Evolutionary conservation across 2,329 filamentous ascomycete species (phyloP), one percentile per base, ranked within the genome.

Genomic region (Mycosphaerella arachidis): DNA sequence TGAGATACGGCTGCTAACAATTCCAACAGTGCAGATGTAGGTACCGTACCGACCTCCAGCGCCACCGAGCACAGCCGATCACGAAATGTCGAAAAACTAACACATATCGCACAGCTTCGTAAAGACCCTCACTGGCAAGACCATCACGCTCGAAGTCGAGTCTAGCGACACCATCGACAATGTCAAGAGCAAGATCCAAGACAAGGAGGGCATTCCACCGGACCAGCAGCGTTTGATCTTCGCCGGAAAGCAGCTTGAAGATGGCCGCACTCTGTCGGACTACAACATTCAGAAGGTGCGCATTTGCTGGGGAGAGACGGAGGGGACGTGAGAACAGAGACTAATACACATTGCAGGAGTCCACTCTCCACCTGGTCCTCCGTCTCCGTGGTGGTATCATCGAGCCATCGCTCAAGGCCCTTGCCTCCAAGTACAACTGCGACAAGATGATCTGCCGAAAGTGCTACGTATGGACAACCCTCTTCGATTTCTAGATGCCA

Each of bases 381-480:
- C 92, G 93, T 84, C 92, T 97, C 74, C 92, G 93, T 86, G 93
- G 93, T 86, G 93, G 93, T 86, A 93, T 97, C 85, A 97, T 96
- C 76, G 93, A 97, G 87, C 94, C 94, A 74, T 97, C 92, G 75
- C 88, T 97, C 75, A 97, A 97, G 89, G 93, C 91, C 72, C 88
- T 97, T 69, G 93, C 93, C 77, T 92, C 89, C 85, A 97, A 97
- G 87, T 97, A 95, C 88, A 97, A 99, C 89, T 97, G 93, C 90
- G 94, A 97, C 73, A 97, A 97, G 89, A 93, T 93, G 89, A 96
- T 97, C 83, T 97, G 94, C 91, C 93, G 94, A 86, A 97, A 99
- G 90, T 99, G 94, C 90, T 97, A 97, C 83, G 91, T 94, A 88
- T 74, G 54, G 48, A 31, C 13, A 16, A 51, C 43, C 27, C 20